Evolutionary conservation across 352 stramenopile genomes (phyloP).

Genomic region (Phytophthora pistaciae): DNA sequence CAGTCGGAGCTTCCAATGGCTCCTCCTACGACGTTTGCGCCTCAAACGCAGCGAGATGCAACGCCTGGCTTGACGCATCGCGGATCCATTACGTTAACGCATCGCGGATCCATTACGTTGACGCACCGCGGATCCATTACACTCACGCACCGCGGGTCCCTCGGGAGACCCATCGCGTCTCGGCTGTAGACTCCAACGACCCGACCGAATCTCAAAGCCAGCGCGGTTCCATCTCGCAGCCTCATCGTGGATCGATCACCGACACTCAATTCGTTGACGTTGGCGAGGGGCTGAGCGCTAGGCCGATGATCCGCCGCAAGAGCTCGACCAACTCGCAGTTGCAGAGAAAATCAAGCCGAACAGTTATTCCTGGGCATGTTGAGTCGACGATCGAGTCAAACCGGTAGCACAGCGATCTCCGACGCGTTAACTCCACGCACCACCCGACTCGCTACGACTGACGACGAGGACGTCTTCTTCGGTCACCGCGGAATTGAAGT

Average conservation of each 20-base stretch:
- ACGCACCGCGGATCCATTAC: neutral
- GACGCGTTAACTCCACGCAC: neutral
- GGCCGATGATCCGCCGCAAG: neutral
- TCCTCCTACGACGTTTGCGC: neutral
- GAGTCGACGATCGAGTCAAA: neutral
- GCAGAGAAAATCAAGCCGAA: neutral
- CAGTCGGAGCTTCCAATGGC: neutral
- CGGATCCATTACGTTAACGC: neutral
- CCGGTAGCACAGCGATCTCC: neutral
- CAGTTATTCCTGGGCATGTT: neutral
- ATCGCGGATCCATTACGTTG: neutral
- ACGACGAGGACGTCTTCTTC: neutral
- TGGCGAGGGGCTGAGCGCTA: neutral
- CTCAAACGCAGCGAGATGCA: neutral
- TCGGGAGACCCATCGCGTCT: neutral
- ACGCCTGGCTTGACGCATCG: neutral
- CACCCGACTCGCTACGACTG: neutral
- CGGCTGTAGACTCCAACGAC: neutral
- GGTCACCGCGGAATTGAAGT: constrained; percentile 2
- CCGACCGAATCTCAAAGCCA: neutral
- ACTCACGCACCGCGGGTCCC: no score
- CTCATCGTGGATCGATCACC: neutral
- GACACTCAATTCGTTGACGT: neutral
- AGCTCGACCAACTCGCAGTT: constrained; percentile 1
- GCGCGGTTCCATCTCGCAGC: neutral